A percentile compares a stretch with the other conserved stretches of the same genome.
Evolutionary conservation across 495 filamentous ascomycete species (phyloP).

Genomic region (Penicillium alfredii): DNA sequence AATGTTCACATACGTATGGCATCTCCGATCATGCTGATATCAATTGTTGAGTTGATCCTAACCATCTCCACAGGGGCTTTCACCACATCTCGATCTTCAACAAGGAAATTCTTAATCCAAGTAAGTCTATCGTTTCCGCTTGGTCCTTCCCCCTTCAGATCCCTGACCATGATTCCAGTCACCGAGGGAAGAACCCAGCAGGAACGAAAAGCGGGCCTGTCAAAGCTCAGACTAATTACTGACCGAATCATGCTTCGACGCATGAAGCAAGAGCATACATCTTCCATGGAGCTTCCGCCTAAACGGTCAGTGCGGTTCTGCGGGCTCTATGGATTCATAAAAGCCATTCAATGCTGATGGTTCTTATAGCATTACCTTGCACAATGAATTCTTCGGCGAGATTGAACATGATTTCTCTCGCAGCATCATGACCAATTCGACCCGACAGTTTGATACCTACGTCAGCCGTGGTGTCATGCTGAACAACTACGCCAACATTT

Average conservation of each 20-base stretch:
- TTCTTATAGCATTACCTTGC: constrained; percentile 56
- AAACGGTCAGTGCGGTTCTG: constrained; percentile 53
- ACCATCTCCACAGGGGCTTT: constrained; percentile 54
- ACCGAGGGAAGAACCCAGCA: constrained; percentile 45
- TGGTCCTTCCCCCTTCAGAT: background rate
- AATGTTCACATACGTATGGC: constrained; percentile 52
- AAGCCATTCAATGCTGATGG: background rate
- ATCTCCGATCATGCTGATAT: background rate
- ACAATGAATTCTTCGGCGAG: constrained; percentile 92
- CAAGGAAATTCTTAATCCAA: constrained; percentile 86
- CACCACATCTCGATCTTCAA: constrained; percentile 94
- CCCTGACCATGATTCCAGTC: constrained; percentile 16
- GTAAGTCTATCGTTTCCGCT: constrained; percentile 19
- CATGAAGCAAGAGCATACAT: constrained; percentile 83
- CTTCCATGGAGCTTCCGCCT: constrained; percentile 89
- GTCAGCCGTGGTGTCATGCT: constrained; percentile 90
- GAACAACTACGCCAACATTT: constrained; percentile 86
- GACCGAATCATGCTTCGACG: constrained; percentile 91
- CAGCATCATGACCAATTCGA: constrained; percentile 87
- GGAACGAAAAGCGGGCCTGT: constrained; percentile 59
- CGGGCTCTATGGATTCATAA: background rate
- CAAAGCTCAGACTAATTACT: constrained; percentile 77
- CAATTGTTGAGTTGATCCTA: background rate
- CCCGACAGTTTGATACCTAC: constrained; percentile 87
- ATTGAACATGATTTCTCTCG: constrained; percentile 92